phyloP scores from a whole-genome alignment of 768 basidiomycete species.

The Phylloporus sp. region DNA sequence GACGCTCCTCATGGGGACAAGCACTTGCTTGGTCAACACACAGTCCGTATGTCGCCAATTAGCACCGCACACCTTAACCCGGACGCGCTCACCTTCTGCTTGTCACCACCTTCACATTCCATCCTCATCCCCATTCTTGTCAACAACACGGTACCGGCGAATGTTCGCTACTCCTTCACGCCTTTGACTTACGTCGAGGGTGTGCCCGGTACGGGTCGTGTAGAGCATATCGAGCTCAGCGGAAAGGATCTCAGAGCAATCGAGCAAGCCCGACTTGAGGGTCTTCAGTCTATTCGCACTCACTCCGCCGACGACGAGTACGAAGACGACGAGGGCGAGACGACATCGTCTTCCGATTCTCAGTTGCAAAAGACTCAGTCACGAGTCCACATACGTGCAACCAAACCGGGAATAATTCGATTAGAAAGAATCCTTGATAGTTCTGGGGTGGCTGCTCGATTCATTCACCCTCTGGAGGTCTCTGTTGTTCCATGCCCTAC shows the following conservation, averaged over 20 bases:
- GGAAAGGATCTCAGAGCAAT: conserved; percentile 65
- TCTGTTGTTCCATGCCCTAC: conserved; percentile 79
- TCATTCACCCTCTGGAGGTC: conserved; percentile 61
- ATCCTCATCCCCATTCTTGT: conserved; percentile 80
- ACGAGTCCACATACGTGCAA: conserved; percentile 66
- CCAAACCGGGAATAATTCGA: conserved; percentile 69
- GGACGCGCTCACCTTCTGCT: conserved; percentile 66
- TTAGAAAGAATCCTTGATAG: conserved; percentile 72
- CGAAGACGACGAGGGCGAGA: conserved; percentile 51
- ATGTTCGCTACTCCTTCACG: conserved; percentile 68
- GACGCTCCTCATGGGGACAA: conserved; percentile 41
- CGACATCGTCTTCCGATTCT: conserved; percentile 31
- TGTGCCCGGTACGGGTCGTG: conserved; percentile 39
- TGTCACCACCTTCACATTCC: conserved; percentile 48
- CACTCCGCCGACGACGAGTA: conserved; percentile 59
- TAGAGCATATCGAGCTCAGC: conserved; percentile 54
- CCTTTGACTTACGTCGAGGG: conserved; percentile 52
- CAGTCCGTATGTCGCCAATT: conserved; percentile 88
- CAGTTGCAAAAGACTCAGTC: conserved; percentile 72
- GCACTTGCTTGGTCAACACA: conserved; percentile 82
- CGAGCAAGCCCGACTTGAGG: conserved; percentile 55
- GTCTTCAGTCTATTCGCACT: conserved; percentile 43
- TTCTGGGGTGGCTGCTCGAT: conserved; percentile 67
- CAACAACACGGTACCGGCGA: conserved; percentile 81
- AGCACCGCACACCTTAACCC: conserved; percentile 91